Evolutionary conservation across 345 rosid species (phyloP).

Genomic region (Citrus mangshanensis): DNA sequence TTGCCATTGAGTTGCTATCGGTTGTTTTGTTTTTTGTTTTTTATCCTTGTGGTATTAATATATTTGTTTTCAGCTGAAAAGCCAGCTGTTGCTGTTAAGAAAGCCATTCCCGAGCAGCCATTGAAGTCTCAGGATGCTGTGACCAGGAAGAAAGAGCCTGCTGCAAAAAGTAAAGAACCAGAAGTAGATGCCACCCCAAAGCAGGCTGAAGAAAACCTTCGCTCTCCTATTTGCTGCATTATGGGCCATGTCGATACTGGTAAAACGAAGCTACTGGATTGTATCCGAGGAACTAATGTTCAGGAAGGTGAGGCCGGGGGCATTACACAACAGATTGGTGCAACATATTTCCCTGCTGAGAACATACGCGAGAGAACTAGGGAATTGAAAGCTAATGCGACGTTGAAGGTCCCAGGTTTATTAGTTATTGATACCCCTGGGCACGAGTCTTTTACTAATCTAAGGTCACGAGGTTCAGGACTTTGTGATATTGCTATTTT

Average conservation of each 20-base stretch:
- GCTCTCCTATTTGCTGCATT: slow-evolving; percentile 94
- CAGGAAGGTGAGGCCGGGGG: slow-evolving; percentile 99
- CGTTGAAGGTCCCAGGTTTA: slow-evolving; percentile 87
- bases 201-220: slow-evolving; percentile 58
- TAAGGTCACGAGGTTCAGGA: slow-evolving; percentile 91
- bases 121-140: slow-evolving; percentile 29
- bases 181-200: slow-evolving; percentile 29
- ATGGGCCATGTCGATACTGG: slow-evolving; percentile 99
- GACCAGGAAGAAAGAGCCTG: slow-evolving; percentile 34
- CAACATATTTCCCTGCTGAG: slow-evolving; percentile 90
- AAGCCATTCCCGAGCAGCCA: slow-evolving; percentile 23
- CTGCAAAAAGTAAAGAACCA: slow-evolving; percentile 33
- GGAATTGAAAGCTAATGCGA: slow-evolving; percentile 93
- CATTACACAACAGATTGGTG: slow-evolving; percentile 98
- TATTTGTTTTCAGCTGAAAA: slow-evolving; percentile 7
- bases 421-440: slow-evolving; percentile 99
- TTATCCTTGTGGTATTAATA: slow-evolving; percentile 2
- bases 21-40: background rate
- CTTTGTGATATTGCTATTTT: slow-evolving; percentile 94
- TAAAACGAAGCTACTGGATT: slow-evolving; percentile 92
- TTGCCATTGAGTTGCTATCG: background rate
- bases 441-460: slow-evolving; percentile 85
- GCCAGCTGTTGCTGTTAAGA: slow-evolving; percentile 27
- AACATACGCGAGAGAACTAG: slow-evolving; percentile 92
- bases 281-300: slow-evolving; percentile 93